Evolutionary conservation across 1,284 basidiomycete genomes (phyloP).

Genomic region (Coniophora puteana): DNA sequence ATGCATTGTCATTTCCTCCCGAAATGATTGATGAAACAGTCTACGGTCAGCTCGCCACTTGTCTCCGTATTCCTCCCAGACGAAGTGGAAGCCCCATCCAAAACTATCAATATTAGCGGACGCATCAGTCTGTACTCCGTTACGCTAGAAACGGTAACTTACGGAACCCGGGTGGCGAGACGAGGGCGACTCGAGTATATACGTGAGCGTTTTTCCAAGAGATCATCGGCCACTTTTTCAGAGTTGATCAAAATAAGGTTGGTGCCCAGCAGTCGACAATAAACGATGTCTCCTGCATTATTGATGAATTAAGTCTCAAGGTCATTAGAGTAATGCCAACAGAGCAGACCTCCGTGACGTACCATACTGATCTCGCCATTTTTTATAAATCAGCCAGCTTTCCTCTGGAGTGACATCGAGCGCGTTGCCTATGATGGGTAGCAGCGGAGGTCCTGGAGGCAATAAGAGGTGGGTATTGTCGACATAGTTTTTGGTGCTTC

Average conservation of each 20-base stretch:
- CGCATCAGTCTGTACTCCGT: neutral
- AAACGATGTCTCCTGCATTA: slow-evolving; percentile 2
- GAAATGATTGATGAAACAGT: neutral
- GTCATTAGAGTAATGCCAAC: no score
- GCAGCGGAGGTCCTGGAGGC: slow-evolving; percentile 6
- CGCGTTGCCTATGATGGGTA: slow-evolving; percentile 7
- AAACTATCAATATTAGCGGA: neutral
- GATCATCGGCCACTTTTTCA: neutral
- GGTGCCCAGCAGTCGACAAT: neutral
- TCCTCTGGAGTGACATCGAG: slow-evolving; percentile 2
- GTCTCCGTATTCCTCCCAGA: neutral
- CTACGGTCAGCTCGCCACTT: neutral
- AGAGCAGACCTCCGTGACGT: neutral
- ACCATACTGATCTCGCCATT: slow-evolving; percentile 7
- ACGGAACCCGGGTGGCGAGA: neutral
- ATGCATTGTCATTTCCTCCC: neutral
- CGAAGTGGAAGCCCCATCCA: neutral
- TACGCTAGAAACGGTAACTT: neutral
- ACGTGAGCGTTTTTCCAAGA: neutral
- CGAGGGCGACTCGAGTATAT: neutral
- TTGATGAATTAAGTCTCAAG: no score
- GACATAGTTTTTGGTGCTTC: no score
- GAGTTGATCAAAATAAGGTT: neutral
- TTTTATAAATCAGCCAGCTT: slow-evolving; percentile 3
- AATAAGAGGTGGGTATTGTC: no score